Base-by-base conservation (phyloP, 345 rosid genomes). In the Balakata baccata region DNA sequence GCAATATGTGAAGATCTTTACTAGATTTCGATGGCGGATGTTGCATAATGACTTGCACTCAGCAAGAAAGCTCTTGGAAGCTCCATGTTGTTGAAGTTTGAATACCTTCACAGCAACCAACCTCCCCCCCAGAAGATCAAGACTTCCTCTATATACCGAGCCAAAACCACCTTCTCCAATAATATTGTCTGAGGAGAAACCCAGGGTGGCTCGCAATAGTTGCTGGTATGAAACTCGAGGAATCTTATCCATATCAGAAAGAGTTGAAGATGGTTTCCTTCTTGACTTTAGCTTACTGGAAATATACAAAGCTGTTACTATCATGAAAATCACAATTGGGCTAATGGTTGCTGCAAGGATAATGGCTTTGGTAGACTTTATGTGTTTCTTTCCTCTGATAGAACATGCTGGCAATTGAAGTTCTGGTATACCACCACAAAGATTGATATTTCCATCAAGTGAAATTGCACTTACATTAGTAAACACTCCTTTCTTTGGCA, bases 391-490 rank as follows among this genome's bases (percentile, higher is more conserved):
- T n/a, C n/a, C n/a, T 9, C 7, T 46, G 43, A 51, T 14, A 11
- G 23, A 17, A 39, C 78, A 75, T 37, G 20, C 50, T 3, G 77
- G 41, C 23, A 74, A 20, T 10, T 50, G 20, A 5, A 74, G 6
- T 14, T 54, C 51, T 20, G 53, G 38, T 6, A 57, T 23, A 23
- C 77, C 77, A 10, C 71, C 77, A 25, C 77, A 74, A 16, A 74
- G 71, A 9, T 52, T 25, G 5, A 11, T 45, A 18, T 74, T 74
- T 18, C 71, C 77, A 37, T n/a, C 3, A n/a, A 67, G 3, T 10
- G 58, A 58, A 12, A 67, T 1, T 23, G 37, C 47, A 50, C 72
- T 57, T n/a, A 14, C 49, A 58, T 75, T 67, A 9, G 2, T 57
- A 7, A 75, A 75, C 20, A 75, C 73, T 57, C 78, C 54, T 47